Evolutionary conservation across 176 grass and related monocot species (phyloP).

Genomic region (Dactylis glomerata): DNA sequence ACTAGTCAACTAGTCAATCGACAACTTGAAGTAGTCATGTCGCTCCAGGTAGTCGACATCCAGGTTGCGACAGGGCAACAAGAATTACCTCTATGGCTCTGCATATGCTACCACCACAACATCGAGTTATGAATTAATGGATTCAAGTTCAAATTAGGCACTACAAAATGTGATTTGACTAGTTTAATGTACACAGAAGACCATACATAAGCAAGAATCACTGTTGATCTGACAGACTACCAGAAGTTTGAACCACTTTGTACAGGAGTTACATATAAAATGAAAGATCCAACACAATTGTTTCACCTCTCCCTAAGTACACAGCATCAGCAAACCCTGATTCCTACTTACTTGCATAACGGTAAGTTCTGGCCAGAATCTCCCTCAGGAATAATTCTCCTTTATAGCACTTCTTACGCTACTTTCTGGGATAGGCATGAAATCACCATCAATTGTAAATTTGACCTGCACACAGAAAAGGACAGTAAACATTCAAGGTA

Average conservation of each 20-base stretch:
- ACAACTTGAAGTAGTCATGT: too few relatives aligned
- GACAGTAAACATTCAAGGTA: not conserved
- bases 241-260: not conserved
- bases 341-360: conserved; percentile 48
- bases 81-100: not conserved
- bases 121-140: conserved; percentile 1
- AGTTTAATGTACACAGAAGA: not conserved
- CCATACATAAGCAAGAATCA: not conserved
- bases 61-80: too few relatives aligned
- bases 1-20: too few relatives aligned
- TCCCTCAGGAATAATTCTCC: conserved; percentile 70
- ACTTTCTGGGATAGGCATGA: conserved; percentile 60
- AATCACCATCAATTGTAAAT: conserved; percentile 75
- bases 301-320: conserved; percentile 4
- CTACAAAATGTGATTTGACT: not conserved
- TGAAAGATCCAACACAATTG: not conserved
- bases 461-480: conserved; percentile 54
- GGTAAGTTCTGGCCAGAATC: conserved; percentile 70
- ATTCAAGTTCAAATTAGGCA: not conserved
- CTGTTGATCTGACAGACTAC: not conserved
- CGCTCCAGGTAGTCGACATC: too few relatives aligned
- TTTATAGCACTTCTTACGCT: conserved; percentile 51
- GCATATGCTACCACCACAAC: not conserved
- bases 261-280: not conserved
- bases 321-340: not conserved